Base-by-base conservation (phyloP, 148 eudicot genomes). In the Cornus florida region DNA sequence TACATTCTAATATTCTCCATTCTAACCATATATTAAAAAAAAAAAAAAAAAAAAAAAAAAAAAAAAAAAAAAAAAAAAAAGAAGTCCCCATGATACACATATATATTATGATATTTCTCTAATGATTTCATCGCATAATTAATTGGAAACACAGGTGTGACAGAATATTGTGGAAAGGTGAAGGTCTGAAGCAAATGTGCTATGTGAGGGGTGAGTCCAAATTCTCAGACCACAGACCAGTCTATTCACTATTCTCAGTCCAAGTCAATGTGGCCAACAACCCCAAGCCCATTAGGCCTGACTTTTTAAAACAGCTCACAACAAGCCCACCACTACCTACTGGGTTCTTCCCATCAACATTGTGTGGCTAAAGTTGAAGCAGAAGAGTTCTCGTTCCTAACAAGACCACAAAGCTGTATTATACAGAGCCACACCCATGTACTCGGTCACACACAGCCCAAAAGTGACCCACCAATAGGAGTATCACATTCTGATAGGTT, bases 221-320 rank as follows among this genome's bases (percentile, higher is more conserved):
- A 17, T 89, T 91, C 80, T 91, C 94, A 28, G 94, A 91, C 66
- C 94, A 91, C 77, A 88, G 94, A 69, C 94, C 94, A 0, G 94
- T 91, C 35, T 79, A 72, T 72, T 86, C 94, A 31, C 85, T 88
- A 28, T 91, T 91, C 86, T 86, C 86, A 1, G 89, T 82, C 38
- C 77, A 82, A 75, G 77, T 87, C 31, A 83, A 85, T 78, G 16
- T 32, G 3, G 10, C 79, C 14, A 10, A 62, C 23, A 69, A 70
- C 5, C 56, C 67, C 28, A 1, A 70, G 5, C 56, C 67, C 39
- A 1, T 28, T 28, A 28, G 28, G 28, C 28, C 28, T 28, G 28
- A 28, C 28, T 28, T 28, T 28, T 28, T 28, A 0, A 28, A 28
- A 28, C 28, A 32, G 32, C 43, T 0, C 3, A 8, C 60, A 0